Evolutionary conservation across 805 yeast genomes (phyloP), one percentile per base, ranked within the genome.

Genomic region (Myxozyma kluyveri): DNA sequence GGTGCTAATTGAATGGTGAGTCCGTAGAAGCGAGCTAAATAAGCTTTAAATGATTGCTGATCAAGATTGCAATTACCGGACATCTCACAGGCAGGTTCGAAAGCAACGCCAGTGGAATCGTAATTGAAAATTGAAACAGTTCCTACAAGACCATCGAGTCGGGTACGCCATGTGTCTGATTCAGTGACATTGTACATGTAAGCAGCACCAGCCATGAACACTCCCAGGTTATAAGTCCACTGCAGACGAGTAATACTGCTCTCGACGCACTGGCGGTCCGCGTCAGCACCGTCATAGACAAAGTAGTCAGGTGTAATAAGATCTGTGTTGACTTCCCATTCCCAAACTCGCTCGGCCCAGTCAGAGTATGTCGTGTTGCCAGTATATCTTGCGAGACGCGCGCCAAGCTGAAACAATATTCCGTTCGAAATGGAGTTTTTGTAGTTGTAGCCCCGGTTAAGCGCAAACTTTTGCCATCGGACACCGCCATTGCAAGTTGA

Each of bases 341-440:
- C 78, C 76, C 83, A 84, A n/a, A 83, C 80, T 56, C 72, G 77
- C 49, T 81, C 85, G 21, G 90, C 87, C 71, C 84, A 80, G 12
- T 82, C 83, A n/a, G 77, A 78, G 62, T 88, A 88, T 0, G 88
- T 73, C 32, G 76, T 78, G 69, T 88, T 88, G 23, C 65, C 67
- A 2, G 93, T 84, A 69, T 82, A 88, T 62, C 95, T 77, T 1
- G 90, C 91, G 60, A 88, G 76, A 59, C 96, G 77, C 2, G 95
- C 93, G 22, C 88, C 90, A 38, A 88, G 70, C 59, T 84, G 82
- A 76, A 88, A 87, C 47, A 88, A 69, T 60, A 86, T 80, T 2
- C 95, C 95, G 67, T 87, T 88, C n/a, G 93, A 78, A 59, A 88
- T 86, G n/a, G 90, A 72, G 71, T 88, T 88, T 68, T 88, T 88